phyloP scores from a whole-genome alignment of 208 protist genomes.

The Novymonas esmeraldas region DNA sequence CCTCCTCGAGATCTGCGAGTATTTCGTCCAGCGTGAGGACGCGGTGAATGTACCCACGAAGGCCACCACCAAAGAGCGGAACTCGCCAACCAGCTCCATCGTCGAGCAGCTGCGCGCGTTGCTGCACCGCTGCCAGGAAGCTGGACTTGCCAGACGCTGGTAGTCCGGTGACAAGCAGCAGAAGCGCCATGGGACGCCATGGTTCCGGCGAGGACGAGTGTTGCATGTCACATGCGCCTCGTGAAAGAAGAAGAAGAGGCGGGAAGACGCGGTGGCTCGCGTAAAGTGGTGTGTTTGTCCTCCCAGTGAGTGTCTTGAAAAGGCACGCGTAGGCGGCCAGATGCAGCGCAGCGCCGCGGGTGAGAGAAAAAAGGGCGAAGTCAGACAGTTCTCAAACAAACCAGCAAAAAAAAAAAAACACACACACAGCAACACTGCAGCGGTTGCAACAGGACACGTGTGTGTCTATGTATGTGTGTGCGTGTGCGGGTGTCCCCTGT shows the following conservation, averaged over 20 bases:
- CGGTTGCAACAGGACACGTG: too few species aligned
- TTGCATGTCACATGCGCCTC: not conserved
- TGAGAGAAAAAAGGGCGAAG: too few species aligned
- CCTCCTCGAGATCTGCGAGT: slow-evolving; percentile 7
- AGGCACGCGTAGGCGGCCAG: too few species aligned
- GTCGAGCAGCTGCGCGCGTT: not conserved
- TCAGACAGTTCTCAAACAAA: too few species aligned
- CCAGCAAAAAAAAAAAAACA: too few species aligned
- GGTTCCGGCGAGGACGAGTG: not conserved
- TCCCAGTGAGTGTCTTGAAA: too few species aligned
- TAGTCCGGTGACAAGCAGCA: slow-evolving; percentile 67
- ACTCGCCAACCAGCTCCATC: not conserved
- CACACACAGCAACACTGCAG: too few species aligned
- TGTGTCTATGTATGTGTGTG: too few species aligned
- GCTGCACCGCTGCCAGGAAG: slow-evolving; percentile 31
- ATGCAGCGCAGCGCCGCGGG: too few species aligned
- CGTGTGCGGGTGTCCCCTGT: too few species aligned
- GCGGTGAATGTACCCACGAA: slow-evolving; percentile 2
- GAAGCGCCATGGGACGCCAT: slow-evolving; percentile 3
- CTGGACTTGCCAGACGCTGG: slow-evolving; percentile 73
- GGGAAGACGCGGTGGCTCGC: not conserved
- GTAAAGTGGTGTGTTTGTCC: too few species aligned
- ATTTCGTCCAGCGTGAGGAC: slow-evolving; percentile 20
- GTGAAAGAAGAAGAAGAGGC: not conserved
- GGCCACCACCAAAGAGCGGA: slow-evolving; percentile 9